Evolutionary conservation across 2,329 filamentous ascomycete species (phyloP).

Genomic region (Berkeleyomyces rouxiae): DNA sequence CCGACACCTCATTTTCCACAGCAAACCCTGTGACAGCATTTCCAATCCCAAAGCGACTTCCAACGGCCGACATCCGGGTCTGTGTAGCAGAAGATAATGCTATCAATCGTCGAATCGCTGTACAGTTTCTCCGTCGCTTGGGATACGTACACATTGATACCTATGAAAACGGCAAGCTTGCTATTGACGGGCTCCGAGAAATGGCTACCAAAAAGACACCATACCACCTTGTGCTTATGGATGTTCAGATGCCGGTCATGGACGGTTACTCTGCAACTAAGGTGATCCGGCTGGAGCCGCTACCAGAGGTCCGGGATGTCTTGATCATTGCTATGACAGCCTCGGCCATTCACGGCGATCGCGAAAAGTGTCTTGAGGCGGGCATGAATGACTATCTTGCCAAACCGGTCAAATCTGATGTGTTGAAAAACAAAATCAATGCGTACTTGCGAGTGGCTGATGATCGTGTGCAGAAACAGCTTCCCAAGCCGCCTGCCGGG

Average conservation of each 20-base stretch:
- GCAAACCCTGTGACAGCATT: slow-evolving; percentile 20
- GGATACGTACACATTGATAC: slow-evolving; percentile 71
- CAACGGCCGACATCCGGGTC: slow-evolving; percentile 63
- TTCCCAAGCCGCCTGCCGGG: slow-evolving; percentile 14
- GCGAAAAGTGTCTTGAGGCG: slow-evolving; percentile 86
- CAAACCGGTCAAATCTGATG: slow-evolving; percentile 80
- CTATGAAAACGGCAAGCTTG: slow-evolving; percentile 77
- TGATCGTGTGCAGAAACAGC: slow-evolving; percentile 14
- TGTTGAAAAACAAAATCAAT: slow-evolving; percentile 67
- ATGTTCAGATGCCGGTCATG: slow-evolving; percentile 87
- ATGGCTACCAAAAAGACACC: slow-evolving; percentile 55
- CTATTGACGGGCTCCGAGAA: slow-evolving; percentile 66
- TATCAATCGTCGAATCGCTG: slow-evolving; percentile 87
- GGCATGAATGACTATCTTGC: slow-evolving; percentile 97
- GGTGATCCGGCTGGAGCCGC: slow-evolving; percentile 58
- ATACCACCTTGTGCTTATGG: slow-evolving; percentile 87
- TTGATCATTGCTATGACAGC: slow-evolving; percentile 98
- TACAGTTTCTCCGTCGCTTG: slow-evolving; percentile 73
- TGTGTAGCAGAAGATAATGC: slow-evolving; percentile 92
- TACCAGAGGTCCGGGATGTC: slow-evolving; percentile 61
- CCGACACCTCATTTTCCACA: not conserved
- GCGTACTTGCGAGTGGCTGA: slow-evolving; percentile 32
- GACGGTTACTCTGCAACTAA: slow-evolving; percentile 87
- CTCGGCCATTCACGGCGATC: slow-evolving; percentile 80
- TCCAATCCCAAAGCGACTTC: slow-evolving; percentile 54